Evolutionary conservation across 495 filamentous ascomycete species (phyloP).

Genomic region (Aspergillus nanangensis): DNA sequence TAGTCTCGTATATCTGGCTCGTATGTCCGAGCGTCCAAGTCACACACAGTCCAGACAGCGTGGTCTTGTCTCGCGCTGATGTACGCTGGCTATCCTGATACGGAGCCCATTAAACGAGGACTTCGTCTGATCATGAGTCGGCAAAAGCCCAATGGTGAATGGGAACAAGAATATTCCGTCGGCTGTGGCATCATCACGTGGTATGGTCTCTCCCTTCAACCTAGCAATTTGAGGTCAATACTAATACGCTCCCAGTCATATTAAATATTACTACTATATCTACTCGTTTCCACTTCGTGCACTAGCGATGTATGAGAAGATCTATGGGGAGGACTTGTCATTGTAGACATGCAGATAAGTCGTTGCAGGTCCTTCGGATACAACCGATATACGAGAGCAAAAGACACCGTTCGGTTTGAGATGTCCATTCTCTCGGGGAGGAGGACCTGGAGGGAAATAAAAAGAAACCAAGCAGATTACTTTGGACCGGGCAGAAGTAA

Average conservation of each 20-base stretch:
- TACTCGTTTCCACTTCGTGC: conserved; percentile 8
- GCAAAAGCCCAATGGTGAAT: conserved; percentile 5
- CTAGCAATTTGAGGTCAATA: conserved; percentile 1
- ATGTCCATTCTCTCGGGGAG: too few species aligned
- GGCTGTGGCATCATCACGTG: not conserved
- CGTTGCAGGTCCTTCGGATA: too few species aligned
- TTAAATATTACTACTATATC: conserved; percentile 9
- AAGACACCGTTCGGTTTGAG: too few species aligned
- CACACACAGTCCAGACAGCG: not conserved
- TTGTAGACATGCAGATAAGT: conserved; percentile 5
- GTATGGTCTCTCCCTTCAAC: not conserved
- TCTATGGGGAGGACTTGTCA: not conserved
- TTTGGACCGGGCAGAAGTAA: too few species aligned
- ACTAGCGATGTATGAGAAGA: conserved; percentile 7
- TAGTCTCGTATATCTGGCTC: not conserved
- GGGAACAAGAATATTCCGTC: conserved; percentile 4
- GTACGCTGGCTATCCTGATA: conserved; percentile 4
- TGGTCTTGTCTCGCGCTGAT: conserved; percentile 5
- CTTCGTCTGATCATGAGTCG: conserved; percentile 5
- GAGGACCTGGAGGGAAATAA: too few species aligned
- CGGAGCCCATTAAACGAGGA: conserved; percentile 1
- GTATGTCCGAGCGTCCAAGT: conserved; percentile 2
- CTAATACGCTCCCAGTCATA: conserved; percentile 8
- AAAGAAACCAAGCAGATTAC: too few species aligned
- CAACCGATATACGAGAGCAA: too few species aligned